Evolutionary conservation across 306 rosid species (phyloP), one percentile per base, ranked within the genome.

Genomic region (Calophaca sinica): DNA sequence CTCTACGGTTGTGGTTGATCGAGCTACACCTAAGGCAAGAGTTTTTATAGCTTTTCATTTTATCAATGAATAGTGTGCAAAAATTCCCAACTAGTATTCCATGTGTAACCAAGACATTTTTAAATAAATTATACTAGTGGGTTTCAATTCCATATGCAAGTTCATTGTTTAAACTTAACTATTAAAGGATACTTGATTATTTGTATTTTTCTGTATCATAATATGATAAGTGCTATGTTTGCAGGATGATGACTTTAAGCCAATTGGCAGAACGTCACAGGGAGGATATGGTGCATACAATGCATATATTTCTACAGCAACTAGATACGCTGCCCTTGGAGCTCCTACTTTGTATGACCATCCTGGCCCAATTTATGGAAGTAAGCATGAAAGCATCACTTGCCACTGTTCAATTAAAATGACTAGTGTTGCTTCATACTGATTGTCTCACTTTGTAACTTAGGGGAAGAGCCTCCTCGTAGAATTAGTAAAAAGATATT

Each of bases 211-310:
- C 28, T 52, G 60, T 70, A 41, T 68, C 36, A 7, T 77, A 58
- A 50, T 36, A 65, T 50, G 28, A 15, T 77, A 70, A 6, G 15
- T 79, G 31, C 51, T 78, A 77, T 85, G 32, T 74, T 80, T 81
- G 52, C 87, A 94, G 99, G 99, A 96, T 61, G 99, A 96, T 45
- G 99, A 96, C 70, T 83, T 85, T 78, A 87, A 86, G 90, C 96
- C 98, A 32, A 36, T 83, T 42, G 85, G 93, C 55, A 86, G 96
- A 87, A 76, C 85, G 89, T 39, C 90, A 29, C 93, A 85, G 70
- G 97, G 96, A 76, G 98, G 96, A 60, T 92, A 92, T 84, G 99
- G 99, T 72, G 99, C 99, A 81, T 96, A 96, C 84, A 89, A 89
- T 84, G 96, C 99, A 10, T 96, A 96, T 85, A 96, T 96, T 68